Evolutionary conservation across 371 early-diverging fungal genomes (phyloP), one percentile per base, ranked within the genome.

Genomic region (Rhizomucor miehei): DNA sequence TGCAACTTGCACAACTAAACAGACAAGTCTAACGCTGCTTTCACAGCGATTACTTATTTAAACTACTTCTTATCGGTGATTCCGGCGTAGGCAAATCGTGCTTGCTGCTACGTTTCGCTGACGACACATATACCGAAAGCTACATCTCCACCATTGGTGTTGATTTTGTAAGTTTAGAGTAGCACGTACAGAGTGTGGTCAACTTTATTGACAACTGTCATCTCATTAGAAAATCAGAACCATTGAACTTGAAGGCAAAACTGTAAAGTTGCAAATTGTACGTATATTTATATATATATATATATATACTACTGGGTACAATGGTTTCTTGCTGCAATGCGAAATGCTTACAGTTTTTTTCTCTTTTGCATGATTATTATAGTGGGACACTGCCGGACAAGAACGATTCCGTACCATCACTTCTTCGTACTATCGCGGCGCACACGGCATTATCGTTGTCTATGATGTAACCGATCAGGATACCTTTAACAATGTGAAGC

Each of bases 61-160:
- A 99, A 82, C 90, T 99, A 37, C 85, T 99, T 65, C 86, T 99
- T 44, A 98, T 99, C 75, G 99, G 99, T 44, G 98, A 99, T 84
- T 92, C 92, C 65, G 99, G 96, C 64, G 99, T 99, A 38, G 99
- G 99, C 54, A 99, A 99, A 83, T 94, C 95, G 53, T 98, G 98
- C 73, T 81, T 99, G 52, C 84, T 99, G 57, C 87, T 94, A 29
- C 92, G 99, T 66, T 99, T 98, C 71, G 95, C 97, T 21, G 99
- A 99, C 75, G 96, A 97, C 82, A 95, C 95, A 48, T 99, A 95
- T 78, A 97, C 96, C 24, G 93, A 94, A 65, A 92, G 92, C 62
- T 98, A 96, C 79, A 96, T 97, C 72, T 93, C 96, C 51, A 99
- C 99, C 56, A 99, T 99, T 57, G 99, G 99, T 44, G 98, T 99